Base-by-base conservation (phyloP, 331 rosid genomes). In the Cydonia oblonga region DNA sequence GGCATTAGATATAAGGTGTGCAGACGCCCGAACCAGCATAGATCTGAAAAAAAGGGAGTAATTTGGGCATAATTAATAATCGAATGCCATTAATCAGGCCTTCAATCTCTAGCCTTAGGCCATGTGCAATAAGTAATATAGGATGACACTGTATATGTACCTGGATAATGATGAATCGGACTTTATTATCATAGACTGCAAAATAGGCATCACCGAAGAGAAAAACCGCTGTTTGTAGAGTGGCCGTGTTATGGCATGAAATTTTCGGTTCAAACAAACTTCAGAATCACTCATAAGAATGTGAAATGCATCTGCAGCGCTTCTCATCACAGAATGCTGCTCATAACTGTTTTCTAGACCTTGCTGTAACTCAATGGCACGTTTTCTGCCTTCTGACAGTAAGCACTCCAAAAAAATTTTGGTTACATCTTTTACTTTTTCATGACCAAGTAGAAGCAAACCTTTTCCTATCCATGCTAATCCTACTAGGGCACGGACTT, bases 391-490 rank as follows among this genome's bases (percentile, higher is more conserved):
- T 59, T 75, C 67, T 71, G 86, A 70, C 73, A 80, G 29, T 79
- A 93, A 77, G 86, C 95, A 85, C 78, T 85, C 91, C 80, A 85
- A 68, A 25, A 88, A 76, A 79, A 89, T 83, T 88, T 80, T 91
- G 25, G 89, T 84, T 64, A 87, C 72, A 75, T 89, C 97, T 80
- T 86, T 90, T 69, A 93, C 84, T 84, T 84, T 88, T 81, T 85
- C 90, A 81, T 91, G 96, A 76, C 98, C 97, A 16, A 87, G 75
- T 68, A 93, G 71, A 70, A 93, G 96, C 76, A 93, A 85, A 72
- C 96, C 97, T 86, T 89, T 93, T 69, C 96, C 98, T 58, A 93
- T 77, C 98, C 98, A 93, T 24, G 98, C 84, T 53, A 93, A 81
- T 71, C 98, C 98, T 84, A 77, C 69, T 66, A 93, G 75, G 81